These are phyloP conservation scores for Coemansia erecta DNA, from an alignment of 192 early-diverging fungal genomes.

Conservation along the genomic window DNA sequence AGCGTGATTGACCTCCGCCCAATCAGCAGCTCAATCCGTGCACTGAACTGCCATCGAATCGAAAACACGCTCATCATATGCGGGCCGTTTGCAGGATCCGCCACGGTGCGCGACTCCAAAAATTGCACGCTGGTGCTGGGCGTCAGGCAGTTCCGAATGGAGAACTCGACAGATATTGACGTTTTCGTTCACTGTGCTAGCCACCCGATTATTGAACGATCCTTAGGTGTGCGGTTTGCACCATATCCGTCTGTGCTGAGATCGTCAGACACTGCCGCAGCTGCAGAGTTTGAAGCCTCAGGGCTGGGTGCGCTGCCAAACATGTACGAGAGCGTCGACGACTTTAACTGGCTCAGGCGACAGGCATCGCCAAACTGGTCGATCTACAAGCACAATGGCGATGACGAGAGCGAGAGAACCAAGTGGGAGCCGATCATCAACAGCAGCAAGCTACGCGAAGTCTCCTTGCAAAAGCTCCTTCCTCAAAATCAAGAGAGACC, in stretches of 20 bases:
- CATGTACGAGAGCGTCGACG: conserved; percentile 69
- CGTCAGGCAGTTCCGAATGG: conserved; percentile 87
- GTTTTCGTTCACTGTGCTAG: conserved; percentile 70
- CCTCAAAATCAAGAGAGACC: too few species aligned
- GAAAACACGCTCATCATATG: conserved; percentile 64
- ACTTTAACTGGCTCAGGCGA: conserved; percentile 88
- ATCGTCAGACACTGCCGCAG: conserved; percentile 18
- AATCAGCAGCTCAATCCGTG: conserved; percentile 54
- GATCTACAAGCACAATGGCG: not conserved
- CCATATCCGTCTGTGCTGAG: conserved; percentile 52
- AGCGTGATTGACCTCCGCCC: conserved; percentile 68
- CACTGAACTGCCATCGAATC: conserved; percentile 76
- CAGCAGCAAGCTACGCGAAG: too few species aligned
- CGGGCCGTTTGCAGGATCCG: conserved; percentile 67
- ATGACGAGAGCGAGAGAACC: too few species aligned
- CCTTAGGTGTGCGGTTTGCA: conserved; percentile 65
- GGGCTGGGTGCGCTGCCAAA: conserved; percentile 25
- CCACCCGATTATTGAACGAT: conserved; percentile 87
- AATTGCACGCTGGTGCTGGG: conserved; percentile 62
- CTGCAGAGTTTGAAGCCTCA: conserved; percentile 2
- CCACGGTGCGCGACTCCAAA: conserved; percentile 66
- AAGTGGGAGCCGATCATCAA: too few species aligned
- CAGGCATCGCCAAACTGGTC: conserved; percentile 79
- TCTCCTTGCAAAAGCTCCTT: too few species aligned
- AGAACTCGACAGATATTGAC: conserved; percentile 63